Evolutionary conservation across 2,329 filamentous ascomycete genomes (phyloP).

Genomic region (Colletotrichum cereale): DNA sequence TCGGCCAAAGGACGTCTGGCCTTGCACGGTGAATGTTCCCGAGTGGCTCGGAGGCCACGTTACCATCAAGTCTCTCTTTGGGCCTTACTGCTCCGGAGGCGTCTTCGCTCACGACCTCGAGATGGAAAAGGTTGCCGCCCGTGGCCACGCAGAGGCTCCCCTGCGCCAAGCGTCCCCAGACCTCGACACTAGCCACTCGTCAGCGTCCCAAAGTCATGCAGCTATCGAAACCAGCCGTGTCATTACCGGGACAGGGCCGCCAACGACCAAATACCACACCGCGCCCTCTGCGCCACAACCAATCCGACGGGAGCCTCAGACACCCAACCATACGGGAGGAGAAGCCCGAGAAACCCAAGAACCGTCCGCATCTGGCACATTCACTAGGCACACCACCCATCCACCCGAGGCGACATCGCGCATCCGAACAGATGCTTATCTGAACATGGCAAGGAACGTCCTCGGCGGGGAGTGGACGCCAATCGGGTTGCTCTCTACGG

Average conservation of each 20-base stretch:
- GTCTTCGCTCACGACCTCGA: slow-evolving; percentile 74
- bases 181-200: slow-evolving; percentile 11
- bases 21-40: slow-evolving; percentile 78
- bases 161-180: slow-evolving; percentile 11
- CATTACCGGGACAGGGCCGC: neutral
- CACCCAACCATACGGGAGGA: neutral
- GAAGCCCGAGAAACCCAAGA: neutral
- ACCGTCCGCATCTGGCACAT: neutral
- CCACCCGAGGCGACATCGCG: slow-evolving; percentile 39
- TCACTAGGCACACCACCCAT: no score
- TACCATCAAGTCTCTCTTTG: slow-evolving; percentile 79
- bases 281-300: neutral
- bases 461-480: slow-evolving; percentile 47
- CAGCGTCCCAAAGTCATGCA: neutral
- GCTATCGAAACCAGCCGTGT: neutral
- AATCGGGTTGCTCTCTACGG: slow-evolving; percentile 52
- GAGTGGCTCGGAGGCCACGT: slow-evolving; percentile 71
- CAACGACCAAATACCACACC: neutral
- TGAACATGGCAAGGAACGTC: slow-evolving; percentile 48
- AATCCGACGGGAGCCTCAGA: neutral
- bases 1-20: slow-evolving; percentile 81
- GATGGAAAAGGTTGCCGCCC: slow-evolving; percentile 59
- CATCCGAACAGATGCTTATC: slow-evolving; percentile 50
- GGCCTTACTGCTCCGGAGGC: slow-evolving; percentile 71
- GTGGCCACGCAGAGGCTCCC: neutral